Conservation (phyloP, 1,139 yeast genomes). For the Saccharomyces uvarum region DNA sequence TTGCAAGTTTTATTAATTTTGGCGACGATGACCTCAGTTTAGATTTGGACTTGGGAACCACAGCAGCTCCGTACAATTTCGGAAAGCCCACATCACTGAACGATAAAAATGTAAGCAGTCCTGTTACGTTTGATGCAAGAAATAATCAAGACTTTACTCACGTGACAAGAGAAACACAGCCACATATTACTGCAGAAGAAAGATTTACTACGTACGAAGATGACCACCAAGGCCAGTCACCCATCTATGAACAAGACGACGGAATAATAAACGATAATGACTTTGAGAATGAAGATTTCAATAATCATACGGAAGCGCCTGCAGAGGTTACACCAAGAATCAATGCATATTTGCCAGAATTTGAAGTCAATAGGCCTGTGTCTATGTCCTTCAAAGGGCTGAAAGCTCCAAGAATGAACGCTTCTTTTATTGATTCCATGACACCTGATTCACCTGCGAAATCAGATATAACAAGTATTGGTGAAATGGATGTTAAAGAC, state of each 20-base stretch:
- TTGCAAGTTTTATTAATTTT: conserved; percentile 59
- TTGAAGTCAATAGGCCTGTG: conserved; percentile 40
- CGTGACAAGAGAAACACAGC: neutral
- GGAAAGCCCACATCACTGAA: neutral
- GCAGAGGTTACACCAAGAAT: conserved; percentile 12
- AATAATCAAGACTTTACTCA: neutral
- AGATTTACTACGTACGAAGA: neutral
- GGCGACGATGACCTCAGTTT: conserved; percentile 37
- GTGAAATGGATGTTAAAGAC: neutral
- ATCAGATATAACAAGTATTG: neutral
- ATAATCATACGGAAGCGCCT: conserved; percentile 9
- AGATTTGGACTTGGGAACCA: conserved; percentile 22
- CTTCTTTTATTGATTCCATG: conserved; percentile 10
- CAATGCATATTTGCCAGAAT: conserved; percentile 22
- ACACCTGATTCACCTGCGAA: conserved; percentile 4
- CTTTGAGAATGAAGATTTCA: conserved; percentile 26
- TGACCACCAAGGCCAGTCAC: neutral
- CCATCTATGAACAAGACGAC: conserved; percentile 2
- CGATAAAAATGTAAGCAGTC: neutral
- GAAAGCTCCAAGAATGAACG: conserved; percentile 48
- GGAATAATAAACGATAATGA: conserved; percentile 6
- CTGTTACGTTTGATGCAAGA: neutral
- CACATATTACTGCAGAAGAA: neutral
- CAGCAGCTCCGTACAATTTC: neutral
- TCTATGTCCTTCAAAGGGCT: conserved; percentile 65